phyloP scores from a whole-genome alignment of 1,139 yeast genomes.

The Candida gigantensis region DNA sequence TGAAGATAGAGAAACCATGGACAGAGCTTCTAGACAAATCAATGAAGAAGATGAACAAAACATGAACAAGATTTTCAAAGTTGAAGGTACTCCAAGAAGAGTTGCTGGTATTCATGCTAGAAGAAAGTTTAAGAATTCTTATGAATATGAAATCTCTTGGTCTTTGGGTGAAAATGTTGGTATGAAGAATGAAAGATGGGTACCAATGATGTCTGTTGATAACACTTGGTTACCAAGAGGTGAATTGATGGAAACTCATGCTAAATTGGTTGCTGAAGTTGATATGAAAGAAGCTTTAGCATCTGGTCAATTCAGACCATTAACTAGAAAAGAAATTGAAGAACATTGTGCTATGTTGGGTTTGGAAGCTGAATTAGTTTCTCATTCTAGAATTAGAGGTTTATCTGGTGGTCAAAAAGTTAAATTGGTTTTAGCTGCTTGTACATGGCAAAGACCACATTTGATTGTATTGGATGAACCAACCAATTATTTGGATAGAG shows the following conservation, averaged over 20 bases:
- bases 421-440: slow-evolving; percentile 98
- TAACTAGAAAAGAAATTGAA: slow-evolving; percentile 99
- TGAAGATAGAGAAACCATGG: slow-evolving; percentile 99
- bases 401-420: slow-evolving; percentile 99
- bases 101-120: slow-evolving; percentile 92
- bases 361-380: slow-evolving; percentile 97
- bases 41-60: slow-evolving; percentile 96
- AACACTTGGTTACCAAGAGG: slow-evolving; percentile 99
- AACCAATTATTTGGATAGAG: slow-evolving; percentile 98
- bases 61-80: slow-evolving; percentile 99
- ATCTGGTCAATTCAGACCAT: slow-evolving; percentile 99
- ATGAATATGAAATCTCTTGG: slow-evolving; percentile 99
- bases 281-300: slow-evolving; percentile 99
- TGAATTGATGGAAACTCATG: slow-evolving; percentile 97
- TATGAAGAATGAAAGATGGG: slow-evolving; percentile 99
- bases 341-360: slow-evolving; percentile 98
- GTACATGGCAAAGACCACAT: slow-evolving; percentile 99
- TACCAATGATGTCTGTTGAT: slow-evolving; percentile 99
- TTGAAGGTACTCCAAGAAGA: slow-evolving; percentile 98
- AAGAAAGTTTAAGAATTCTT: slow-evolving; percentile 99
- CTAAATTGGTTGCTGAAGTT: slow-evolving; percentile 99
- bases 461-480: slow-evolving; percentile 99
- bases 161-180: slow-evolving; percentile 96
- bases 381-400: slow-evolving; percentile 99
- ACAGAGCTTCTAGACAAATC: slow-evolving; percentile 98